Conservation (phyloP, 2,329 filamentous ascomycete species). For the Fusarium sp. region DNA sequence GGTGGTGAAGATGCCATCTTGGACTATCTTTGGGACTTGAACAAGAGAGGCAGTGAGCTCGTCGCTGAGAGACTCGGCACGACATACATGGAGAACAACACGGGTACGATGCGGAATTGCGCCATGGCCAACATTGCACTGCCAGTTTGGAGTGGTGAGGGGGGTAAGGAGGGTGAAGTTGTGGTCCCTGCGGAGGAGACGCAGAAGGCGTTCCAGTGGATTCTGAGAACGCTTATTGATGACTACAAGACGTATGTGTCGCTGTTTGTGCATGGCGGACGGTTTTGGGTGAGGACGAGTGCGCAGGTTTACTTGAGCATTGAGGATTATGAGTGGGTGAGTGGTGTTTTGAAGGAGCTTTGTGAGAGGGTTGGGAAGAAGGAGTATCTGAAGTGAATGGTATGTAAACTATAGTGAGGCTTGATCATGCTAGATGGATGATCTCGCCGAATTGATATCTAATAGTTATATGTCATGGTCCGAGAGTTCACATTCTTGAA, state of each 20-base stretch:
- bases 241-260: conserved; percentile 81
- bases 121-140: conserved; percentile 80
- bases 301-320: conserved; percentile 88
- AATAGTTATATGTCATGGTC: fast-evolving
- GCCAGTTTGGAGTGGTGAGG: conserved; percentile 66
- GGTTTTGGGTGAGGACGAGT: conserved; percentile 79
- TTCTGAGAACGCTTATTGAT: conserved; percentile 64
- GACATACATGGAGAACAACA: conserved; percentile 75
- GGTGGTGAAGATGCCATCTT: conserved; percentile 81
- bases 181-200: conserved; percentile 52
- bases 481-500: neutral
- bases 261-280: conserved; percentile 70
- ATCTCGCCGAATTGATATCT: neutral
- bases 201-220: conserved; percentile 66
- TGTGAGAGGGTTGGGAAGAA: conserved; percentile 57
- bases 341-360: conserved; percentile 66
- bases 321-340: conserved; percentile 81
- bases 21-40: conserved; percentile 72
- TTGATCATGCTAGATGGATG: no score
- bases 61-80: conserved; percentile 77
- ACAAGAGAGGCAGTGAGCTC: conserved; percentile 70
- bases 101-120: conserved; percentile 73
- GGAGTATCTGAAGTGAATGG: conserved; percentile 48
- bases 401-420: neutral
- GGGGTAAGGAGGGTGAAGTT: conserved; percentile 48